phyloP scores from a whole-genome alignment of 345 rosid genomes.

The Erodium maritimum region DNA sequence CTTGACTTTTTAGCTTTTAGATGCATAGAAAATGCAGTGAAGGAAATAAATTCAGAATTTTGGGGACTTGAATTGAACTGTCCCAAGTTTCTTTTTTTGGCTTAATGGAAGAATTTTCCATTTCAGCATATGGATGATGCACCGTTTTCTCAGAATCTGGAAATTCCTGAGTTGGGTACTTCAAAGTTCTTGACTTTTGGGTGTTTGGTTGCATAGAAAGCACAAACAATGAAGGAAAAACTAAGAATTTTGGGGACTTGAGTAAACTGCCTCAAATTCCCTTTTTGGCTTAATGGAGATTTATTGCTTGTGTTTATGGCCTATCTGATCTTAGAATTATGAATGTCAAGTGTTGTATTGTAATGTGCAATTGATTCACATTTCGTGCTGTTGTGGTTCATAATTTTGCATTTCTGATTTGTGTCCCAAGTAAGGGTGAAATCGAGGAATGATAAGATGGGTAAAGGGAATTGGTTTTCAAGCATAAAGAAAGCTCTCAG shows the following conservation, averaged over 20 bases:
- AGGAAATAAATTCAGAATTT: not conserved
- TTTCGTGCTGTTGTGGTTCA: not conserved
- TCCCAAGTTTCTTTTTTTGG: not conserved
- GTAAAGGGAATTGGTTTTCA: conserved; percentile 92
- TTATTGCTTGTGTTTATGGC: too few species aligned
- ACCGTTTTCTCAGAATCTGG: too few species aligned
- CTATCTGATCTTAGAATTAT: too few species aligned
- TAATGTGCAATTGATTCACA: too few species aligned
- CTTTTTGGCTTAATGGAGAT: too few species aligned
- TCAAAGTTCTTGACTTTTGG: too few species aligned
- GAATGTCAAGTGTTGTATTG: too few species aligned
- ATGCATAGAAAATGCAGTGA: not conserved
- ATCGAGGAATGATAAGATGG: conserved; percentile 45
- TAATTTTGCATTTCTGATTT: not conserved
- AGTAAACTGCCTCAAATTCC: not conserved
- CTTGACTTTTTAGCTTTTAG: not conserved
- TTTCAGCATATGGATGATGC: too few species aligned
- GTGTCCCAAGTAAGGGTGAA: not conserved
- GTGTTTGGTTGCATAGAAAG: too few species aligned
- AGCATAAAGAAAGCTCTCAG: conserved; percentile 76
- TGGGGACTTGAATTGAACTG: not conserved
- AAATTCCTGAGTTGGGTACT: too few species aligned
- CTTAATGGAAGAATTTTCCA: too few species aligned
- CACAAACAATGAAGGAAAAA: too few species aligned
- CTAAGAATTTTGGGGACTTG: not conserved